Evolutionary conservation across 177 flowering plant species (phyloP), one percentile per base, ranked within the genome.

Genomic region (Tripterygium wilfordii): DNA sequence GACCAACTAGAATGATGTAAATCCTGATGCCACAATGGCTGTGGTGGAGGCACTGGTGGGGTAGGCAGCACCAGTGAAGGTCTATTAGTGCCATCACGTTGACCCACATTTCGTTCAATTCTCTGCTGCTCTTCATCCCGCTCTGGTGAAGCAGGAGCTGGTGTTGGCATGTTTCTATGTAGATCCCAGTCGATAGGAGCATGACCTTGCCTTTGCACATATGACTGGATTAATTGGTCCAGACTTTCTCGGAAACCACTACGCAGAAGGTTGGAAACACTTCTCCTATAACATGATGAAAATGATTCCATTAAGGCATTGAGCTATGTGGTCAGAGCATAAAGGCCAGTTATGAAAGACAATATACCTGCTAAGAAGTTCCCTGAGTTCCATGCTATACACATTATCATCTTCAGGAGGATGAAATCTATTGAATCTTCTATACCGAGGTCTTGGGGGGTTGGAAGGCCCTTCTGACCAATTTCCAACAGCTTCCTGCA

Each of bases 191-290:
- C 90, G 50, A 81, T 64, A 4, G 94, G 83, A 57, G 89, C 48
- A 60, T 70, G 80, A 38, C 84, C 79, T 71, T 80, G 94, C 70
- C 99, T 82, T 71, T 82, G 88, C 24, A 85, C 96, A 69, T 94
- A 94, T 42, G 99, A 86, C 49, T 83, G 97, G 64, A 94, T 83
- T 54, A 94, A 58, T 16, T 83, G 97, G 58, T 94, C 96, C 42
- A 94, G 56, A 58, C 96, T 94, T 63, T 94, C 96, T 40, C 99
- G 96, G 53, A 94, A 94, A 45, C 92, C 90, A 70, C 99, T 94
- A 9, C 77, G 84, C 54, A 94, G 90, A 70, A 94, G 95, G 78
- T 80, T 94, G 26, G 97, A 94, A 18, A 94, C 97, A 62, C 96
- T 83, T 77, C 99, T 75, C 84, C 99, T 94, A 49, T 58, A 76